Evolutionary conservation across 208 protist species (phyloP).

Genomic region (Acanthamoeba divionensis): DNA sequence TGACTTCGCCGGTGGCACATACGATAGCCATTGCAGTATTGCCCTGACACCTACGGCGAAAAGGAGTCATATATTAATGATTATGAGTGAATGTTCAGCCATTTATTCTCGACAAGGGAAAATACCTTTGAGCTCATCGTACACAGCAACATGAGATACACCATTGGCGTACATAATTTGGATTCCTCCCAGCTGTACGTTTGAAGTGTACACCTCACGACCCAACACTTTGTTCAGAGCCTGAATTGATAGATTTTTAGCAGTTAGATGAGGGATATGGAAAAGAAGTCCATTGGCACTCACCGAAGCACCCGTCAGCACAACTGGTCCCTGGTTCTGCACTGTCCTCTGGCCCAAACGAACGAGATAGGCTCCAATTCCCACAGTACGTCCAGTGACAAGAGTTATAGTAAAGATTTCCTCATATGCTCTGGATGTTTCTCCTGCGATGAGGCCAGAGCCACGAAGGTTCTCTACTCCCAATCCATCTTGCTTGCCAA

Average conservation of each 20-base stretch:
- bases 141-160: slow-evolving; percentile 87
- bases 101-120: too few species aligned
- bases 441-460: slow-evolving; percentile 93
- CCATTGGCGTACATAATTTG: slow-evolving; percentile 97
- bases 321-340: slow-evolving; percentile 90
- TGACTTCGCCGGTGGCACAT: not conserved
- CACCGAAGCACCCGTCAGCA: slow-evolving; percentile 92
- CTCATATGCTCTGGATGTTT: slow-evolving; percentile 95
- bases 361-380: slow-evolving; percentile 97
- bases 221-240: slow-evolving; percentile 90
- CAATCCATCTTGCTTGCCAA: slow-evolving; percentile 91
- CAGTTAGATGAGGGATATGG: slow-evolving; percentile 63
- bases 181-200: slow-evolving; percentile 94
- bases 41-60: slow-evolving; percentile 73
- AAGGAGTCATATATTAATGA: too few species aligned
- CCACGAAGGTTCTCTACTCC: slow-evolving; percentile 97
- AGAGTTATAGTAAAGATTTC: slow-evolving; percentile 96
- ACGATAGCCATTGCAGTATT: slow-evolving; percentile 60
- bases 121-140: slow-evolving; percentile 87
- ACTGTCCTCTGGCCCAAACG: slow-evolving; percentile 95
- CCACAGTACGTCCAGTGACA: slow-evolving; percentile 94
- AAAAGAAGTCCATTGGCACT: too few species aligned
- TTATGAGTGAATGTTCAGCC: too few species aligned
- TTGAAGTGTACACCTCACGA: slow-evolving; percentile 94
- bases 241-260: too few species aligned